Percentiles rank a stretch among this genome's conserved stretches.
These are phyloP conservation scores for Phialocephala subalpina DNA, from an alignment of 2,329 filamentous ascomycete species.

Conservation along the genomic window DNA sequence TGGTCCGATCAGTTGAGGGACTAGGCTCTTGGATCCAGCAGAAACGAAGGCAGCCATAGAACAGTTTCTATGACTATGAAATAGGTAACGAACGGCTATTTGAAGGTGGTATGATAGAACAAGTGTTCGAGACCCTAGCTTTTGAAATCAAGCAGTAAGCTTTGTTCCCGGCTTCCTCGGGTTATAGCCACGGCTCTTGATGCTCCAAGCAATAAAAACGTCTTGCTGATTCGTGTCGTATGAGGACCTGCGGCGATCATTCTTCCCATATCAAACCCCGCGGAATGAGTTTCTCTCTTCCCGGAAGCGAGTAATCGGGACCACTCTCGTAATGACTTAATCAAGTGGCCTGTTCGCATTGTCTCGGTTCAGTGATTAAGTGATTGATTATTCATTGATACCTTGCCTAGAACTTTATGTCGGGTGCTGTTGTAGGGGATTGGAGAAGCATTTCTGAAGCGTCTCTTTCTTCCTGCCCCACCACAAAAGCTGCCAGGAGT, in stretches of 20 bases:
- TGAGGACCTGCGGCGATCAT: background rate
- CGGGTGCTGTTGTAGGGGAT: too few species aligned
- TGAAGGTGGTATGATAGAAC: background rate
- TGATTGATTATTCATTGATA: background rate
- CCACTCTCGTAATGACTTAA: background rate
- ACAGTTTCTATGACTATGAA: background rate
- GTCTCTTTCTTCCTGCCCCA: background rate
- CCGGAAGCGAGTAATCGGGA: background rate
- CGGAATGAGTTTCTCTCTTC: background rate
- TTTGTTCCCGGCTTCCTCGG: background rate
- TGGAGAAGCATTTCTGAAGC: too few species aligned
- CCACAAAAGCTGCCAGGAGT: background rate
- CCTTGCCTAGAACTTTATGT: background rate
- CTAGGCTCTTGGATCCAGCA: too few species aligned
- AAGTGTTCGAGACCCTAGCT: background rate
- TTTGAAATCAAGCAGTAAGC: background rate
- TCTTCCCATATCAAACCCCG: background rate
- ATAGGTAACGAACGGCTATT: background rate
- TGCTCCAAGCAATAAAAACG: background rate
- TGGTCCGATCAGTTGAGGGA: too few species aligned
- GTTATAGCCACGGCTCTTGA: background rate
- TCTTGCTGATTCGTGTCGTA: background rate
- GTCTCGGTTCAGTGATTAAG: background rate
- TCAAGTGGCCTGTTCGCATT: background rate
- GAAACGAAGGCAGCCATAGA: too few species aligned